Base-by-base conservation (phyloP, 805 yeast species). In the Yamadazyma philogaea region DNA sequence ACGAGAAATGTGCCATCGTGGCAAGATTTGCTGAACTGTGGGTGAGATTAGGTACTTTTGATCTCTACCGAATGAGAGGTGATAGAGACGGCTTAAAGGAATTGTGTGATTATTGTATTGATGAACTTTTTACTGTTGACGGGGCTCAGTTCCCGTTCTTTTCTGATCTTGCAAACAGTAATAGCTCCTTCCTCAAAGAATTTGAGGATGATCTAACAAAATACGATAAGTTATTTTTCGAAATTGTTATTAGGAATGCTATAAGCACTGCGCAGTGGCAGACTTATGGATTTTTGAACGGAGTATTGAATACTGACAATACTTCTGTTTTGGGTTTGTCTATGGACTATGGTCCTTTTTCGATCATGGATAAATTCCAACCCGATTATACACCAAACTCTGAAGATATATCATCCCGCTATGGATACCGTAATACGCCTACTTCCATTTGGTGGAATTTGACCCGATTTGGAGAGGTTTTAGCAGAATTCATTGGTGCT, bases 261-360 rank as follows among this genome's bases (percentile, higher is more conserved):
- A 61, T 67, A 37, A 75, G 85, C 14, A 82, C 86, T 1, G 96
- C 95, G 2, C 70, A 76, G 50, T 87, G 96, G 87, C 97, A 91
- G 58, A 76, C 84, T 0, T 91, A 89, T 62, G 98, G 97, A 2
- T 90, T 91, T 55, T 61, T 90, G 51, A 93, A 91, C 56, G 99
- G 99, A 11, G 98, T 93, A 4, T 68, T 93, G 43, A 91, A 91
- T 60, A 90, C 98, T 0, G 99, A 91, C 57, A 91, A 91, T 57
- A 87, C 96, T 1, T 87, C 96, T 0, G 73, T 91, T n/a, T 56
- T 84, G 34, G 99, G 99, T 0, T 67, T 89, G 8, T 78, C 96
- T 0, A 77, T 93, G 62, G 99, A 91, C 62, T 93, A 84, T 61
- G 99, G 98, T 2, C 98, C 99, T 0, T 93, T 87, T 65, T 86